phyloP scores from a whole-genome alignment of 257 asterid genomes.

The Primulina tabacum region DNA sequence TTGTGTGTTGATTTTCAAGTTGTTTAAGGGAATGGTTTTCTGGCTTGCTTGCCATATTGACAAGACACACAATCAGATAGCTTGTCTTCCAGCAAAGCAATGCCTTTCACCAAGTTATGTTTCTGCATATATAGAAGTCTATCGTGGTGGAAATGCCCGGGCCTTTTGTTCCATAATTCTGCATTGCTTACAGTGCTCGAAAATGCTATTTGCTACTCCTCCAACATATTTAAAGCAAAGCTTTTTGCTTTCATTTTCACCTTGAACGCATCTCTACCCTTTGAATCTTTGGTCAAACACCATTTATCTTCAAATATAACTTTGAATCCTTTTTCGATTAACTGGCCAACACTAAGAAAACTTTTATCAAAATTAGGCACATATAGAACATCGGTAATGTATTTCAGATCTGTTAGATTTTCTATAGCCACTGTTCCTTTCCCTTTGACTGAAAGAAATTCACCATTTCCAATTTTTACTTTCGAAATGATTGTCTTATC shows the following conservation, averaged over 20 bases:
- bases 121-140: too few relatives aligned
- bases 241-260: background rate
- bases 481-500: too few relatives aligned
- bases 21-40: too few relatives aligned
- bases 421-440: background rate
- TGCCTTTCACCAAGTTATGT: too few relatives aligned
- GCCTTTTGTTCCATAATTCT: too few relatives aligned
- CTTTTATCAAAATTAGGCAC: background rate
- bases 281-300: background rate
- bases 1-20: too few relatives aligned
- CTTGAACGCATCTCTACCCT: background rate
- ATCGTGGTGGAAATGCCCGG: too few relatives aligned
- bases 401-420: background rate
- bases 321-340: background rate
- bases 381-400: background rate
- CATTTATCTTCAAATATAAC: background rate
- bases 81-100: too few relatives aligned
- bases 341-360: background rate
- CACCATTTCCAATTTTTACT: background rate
- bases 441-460: background rate
- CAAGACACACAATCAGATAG: too few relatives aligned
- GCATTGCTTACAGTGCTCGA: too few relatives aligned
- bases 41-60: too few relatives aligned
- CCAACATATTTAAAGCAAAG: background rate
- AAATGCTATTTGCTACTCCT: background rate